A percentile compares a stretch with the other conserved stretches of the same genome.
These are phyloP conservation scores for Dictyostelium firmibasis DNA, from an alignment of 78 protist species.

Conservation along the genomic window DNA sequence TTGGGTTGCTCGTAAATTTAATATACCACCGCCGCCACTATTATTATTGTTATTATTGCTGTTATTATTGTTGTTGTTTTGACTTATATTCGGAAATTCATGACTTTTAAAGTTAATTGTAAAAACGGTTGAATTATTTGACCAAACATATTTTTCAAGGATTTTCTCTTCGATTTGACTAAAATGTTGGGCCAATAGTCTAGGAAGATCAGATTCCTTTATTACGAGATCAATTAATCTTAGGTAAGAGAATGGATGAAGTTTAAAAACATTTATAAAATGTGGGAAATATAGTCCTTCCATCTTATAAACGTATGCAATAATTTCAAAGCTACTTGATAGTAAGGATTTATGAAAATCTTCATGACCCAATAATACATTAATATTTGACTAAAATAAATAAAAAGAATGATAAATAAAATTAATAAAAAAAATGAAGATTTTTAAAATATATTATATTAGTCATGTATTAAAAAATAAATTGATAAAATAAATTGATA, in stretches of 20 bases:
- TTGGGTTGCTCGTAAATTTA: background rate
- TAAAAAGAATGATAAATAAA: background rate
- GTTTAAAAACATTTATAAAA: conserved; percentile 25
- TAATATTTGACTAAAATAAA: background rate
- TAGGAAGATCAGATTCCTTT: background rate
- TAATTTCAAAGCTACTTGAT: conserved; percentile 60
- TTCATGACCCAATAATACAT: background rate
- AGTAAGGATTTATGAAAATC: conserved; percentile 62
- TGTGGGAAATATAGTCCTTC: conserved; percentile 48
- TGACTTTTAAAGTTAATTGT: background rate
- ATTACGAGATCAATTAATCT: conserved; percentile 26
- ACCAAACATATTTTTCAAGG: conserved; percentile 54
- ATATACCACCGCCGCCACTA: background rate
- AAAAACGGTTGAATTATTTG: background rate
- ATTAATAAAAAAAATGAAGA: no score
- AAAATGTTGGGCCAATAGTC: background rate
- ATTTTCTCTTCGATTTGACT: conserved; percentile 31
- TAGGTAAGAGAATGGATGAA: conserved; percentile 46
- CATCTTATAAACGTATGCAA: conserved; percentile 39
- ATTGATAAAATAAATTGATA: background rate
- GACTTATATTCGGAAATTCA: background rate
- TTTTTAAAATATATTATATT: no score
- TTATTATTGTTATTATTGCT: no score
- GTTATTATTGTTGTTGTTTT: background rate
- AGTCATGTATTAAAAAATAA: no score